A percentile compares a stretch with the other conserved stretches of the same genome.
Evolutionary conservation across 257 asterid genomes (phyloP).

Genomic region (Plantago elongata): DNA sequence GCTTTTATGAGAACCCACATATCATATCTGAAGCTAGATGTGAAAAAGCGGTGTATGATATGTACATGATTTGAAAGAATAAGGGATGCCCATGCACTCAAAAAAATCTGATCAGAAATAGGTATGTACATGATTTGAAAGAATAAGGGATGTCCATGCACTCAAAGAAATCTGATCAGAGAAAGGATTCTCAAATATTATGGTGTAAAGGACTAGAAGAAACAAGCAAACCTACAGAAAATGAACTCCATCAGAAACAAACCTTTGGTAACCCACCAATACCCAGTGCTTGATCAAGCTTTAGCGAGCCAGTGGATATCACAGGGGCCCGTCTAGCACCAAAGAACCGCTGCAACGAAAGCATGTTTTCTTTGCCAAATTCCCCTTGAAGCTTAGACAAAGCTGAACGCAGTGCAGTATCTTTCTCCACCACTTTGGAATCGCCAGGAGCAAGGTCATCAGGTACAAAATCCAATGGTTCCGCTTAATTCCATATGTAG

Average conservation of each 20-base stretch:
- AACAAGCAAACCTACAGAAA: background rate
- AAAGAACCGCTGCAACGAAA: conserved; percentile 80
- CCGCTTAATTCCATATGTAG: conserved; percentile 25
- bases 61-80: conserved; percentile 7
- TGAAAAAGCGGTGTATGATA: background rate
- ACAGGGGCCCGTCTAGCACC: conserved; percentile 74
- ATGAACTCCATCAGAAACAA: conserved; percentile 21
- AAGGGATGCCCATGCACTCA: background rate
- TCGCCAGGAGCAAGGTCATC: conserved; percentile 61
- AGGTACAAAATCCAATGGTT: conserved; percentile 45
- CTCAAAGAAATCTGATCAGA: background rate
- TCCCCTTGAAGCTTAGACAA: conserved; percentile 63
- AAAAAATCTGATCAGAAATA: background rate
- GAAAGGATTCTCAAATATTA: background rate
- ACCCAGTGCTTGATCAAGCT: conserved; percentile 90
- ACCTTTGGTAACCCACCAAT: conserved; percentile 96
- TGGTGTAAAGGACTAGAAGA: conserved; percentile 4
- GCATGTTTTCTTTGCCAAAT: conserved; percentile 76
- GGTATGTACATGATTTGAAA: conserved; percentile 6
- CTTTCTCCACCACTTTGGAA: conserved; percentile 53
- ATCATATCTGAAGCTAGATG: conserved; percentile 11
- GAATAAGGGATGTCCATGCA: background rate
- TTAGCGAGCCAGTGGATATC: conserved; percentile 85
- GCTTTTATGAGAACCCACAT: conserved; percentile 12
- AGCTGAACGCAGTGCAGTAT: conserved; percentile 67